These are phyloP conservation scores for Nigrograna mackinnonii DNA, from an alignment of 2,329 filamentous ascomycete genomes.

Conservation along the genomic window DNA sequence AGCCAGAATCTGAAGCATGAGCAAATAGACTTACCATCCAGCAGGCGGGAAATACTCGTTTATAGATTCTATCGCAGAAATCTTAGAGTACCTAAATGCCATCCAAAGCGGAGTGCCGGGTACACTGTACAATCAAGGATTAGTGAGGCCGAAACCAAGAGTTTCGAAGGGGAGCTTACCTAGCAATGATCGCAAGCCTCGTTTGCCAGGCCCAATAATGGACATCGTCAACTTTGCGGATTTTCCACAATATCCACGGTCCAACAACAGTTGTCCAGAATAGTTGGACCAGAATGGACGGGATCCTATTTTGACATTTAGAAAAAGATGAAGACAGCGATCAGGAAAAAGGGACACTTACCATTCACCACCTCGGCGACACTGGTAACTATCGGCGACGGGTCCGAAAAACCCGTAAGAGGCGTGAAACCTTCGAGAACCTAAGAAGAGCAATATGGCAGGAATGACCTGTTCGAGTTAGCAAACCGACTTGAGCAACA, in stretches of 20 bases:
- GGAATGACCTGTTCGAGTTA: constrained; percentile 55
- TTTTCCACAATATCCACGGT: constrained; percentile 43
- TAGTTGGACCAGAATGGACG: constrained; percentile 40
- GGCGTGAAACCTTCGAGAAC: constrained; percentile 67
- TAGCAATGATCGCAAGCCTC: constrained; percentile 39
- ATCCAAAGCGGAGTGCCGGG: constrained; percentile 43
- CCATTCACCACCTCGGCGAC: constrained; percentile 68
- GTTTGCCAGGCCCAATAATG: constrained; percentile 45
- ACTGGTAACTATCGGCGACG: constrained; percentile 46
- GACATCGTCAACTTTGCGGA: constrained; percentile 38
- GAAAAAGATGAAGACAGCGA: background rate
- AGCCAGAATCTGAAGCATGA: background rate
- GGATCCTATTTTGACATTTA: constrained; percentile 24
- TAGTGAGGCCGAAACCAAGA: constrained; percentile 17
- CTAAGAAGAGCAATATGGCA: constrained; percentile 63
- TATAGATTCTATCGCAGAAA: constrained; percentile 22
- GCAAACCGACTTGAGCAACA: constrained; percentile 4
- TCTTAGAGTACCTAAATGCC: constrained; percentile 37
- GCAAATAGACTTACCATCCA: constrained; percentile 32
- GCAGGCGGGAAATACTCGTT: constrained; percentile 37
- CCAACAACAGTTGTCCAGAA: constrained; percentile 41
- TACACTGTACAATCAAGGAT: constrained; percentile 24
- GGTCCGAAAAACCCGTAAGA: constrained; percentile 59
- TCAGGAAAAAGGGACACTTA: constrained; percentile 28
- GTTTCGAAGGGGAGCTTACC: constrained; percentile 24